A percentile compares a stretch with the other conserved stretches of the same genome.
phyloP scores from a whole-genome alignment of 1,284 basidiomycete species.

The Ustilago lituana region DNA sequence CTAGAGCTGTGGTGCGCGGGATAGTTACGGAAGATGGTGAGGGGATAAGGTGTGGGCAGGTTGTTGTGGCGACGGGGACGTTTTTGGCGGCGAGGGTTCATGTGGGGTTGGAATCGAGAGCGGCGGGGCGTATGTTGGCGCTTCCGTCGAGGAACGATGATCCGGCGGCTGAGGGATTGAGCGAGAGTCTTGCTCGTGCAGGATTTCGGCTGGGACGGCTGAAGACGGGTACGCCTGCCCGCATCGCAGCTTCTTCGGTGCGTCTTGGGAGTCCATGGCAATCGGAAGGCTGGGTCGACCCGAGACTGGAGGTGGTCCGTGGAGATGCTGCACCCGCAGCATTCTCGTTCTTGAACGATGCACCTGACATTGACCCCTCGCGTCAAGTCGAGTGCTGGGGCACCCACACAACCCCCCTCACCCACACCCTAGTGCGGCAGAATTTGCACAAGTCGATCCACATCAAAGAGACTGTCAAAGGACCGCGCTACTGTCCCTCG shows the following conservation, averaged over 20 bases:
- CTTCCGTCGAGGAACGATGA: constrained; percentile 72
- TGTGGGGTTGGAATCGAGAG: constrained; percentile 80
- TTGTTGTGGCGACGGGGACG: constrained; percentile 88
- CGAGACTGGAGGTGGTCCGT: constrained; percentile 30
- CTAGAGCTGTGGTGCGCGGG: constrained; percentile 74
- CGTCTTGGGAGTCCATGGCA: constrained; percentile 70
- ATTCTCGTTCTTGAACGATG: constrained; percentile 53
- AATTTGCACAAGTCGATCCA: constrained; percentile 80
- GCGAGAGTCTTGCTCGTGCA: constrained; percentile 77
- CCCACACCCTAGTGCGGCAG: constrained; percentile 76
- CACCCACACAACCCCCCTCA: constrained; percentile 77
- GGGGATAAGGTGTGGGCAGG: constrained; percentile 78
- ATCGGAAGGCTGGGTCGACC: constrained; percentile 5
- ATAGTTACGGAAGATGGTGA: constrained; percentile 83
- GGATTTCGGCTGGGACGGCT: constrained; percentile 83
- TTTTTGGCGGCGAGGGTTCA: constrained; percentile 89
- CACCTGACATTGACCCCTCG: constrained; percentile 67
- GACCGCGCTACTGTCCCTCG: constrained; percentile 89
- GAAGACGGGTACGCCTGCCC: constrained; percentile 88
- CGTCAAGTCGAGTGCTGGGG: constrained; percentile 80
- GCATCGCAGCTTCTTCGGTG: constrained; percentile 78
- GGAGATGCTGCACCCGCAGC: constrained; percentile 44
- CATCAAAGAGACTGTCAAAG: constrained; percentile 87
- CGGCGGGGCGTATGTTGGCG: constrained; percentile 83
- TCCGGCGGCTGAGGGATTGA: constrained; percentile 73